Evolutionary conservation across 1,284 basidiomycete species (phyloP), one percentile per base, ranked within the genome.

Genomic region (Tilletia walkeri): DNA sequence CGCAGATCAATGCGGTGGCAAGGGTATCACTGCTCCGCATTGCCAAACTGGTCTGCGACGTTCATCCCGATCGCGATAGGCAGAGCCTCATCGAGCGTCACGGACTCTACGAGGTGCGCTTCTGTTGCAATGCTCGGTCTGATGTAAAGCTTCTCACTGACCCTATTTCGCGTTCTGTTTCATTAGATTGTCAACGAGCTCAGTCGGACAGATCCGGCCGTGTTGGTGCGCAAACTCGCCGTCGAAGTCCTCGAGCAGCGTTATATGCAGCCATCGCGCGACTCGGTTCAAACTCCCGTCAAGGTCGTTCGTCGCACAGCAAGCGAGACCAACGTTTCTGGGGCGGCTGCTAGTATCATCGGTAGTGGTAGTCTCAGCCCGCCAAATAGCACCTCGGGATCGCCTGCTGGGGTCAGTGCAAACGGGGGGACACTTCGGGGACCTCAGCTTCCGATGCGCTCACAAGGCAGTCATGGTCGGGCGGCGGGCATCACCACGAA

Each of bases 11-110:
- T 78, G 91, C 94, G 0, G 91, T 96, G 65, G 92, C 95, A 30
- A 89, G 94, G 67, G 88, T 97, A 67, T 95, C 94, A 82, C 86
- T 99, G 47, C 87, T 99, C 61, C 89, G 92, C 70, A 89, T 98
- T 71, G 87, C 95, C 48, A 89, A 91, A 73, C 88, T 91, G 0
- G 89, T 95, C 1, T 94, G 92, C 84, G 95, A 98, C 75, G 89
- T 90, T 4, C 92, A 93, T 76, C 92, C 92, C 0, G 70, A 71
- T 14, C 59, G 71, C 38, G 71, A 72, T 20, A 54, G 74, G 56
- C 68, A 66, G 36, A 45, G 47, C 39, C 65, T 78, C 47, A 73
- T 79, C 24, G 72, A 76, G 24, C 74, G 76, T 69, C 75, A 73
- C 69, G 72, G 75, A 14, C 72, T 80, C n/a, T 73, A 75, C 67